Conservation (phyloP, 176 grass and related monocot species). For the Urochloa ruziziensis region DNA sequence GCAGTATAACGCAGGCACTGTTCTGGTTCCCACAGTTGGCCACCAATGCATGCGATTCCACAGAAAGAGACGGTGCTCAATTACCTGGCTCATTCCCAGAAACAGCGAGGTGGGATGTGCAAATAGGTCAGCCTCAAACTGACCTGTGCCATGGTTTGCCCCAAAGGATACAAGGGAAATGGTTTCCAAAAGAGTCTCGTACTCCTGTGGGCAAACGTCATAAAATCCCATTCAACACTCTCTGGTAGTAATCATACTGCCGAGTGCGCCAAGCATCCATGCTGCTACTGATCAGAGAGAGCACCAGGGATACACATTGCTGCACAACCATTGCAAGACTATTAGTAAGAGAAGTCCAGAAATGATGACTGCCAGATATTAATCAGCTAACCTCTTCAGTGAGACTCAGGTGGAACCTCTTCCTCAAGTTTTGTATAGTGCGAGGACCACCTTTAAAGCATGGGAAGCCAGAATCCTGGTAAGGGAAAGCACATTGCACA, state of each 20-base stretch:
- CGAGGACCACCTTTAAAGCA: slow-evolving; percentile 95
- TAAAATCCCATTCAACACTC: slow-evolving; percentile 96
- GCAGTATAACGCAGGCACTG: slow-evolving; percentile 5
- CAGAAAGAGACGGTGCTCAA: background rate
- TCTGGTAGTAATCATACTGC: slow-evolving; percentile 98
- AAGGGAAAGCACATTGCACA: background rate
- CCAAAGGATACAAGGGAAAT: slow-evolving; percentile 28
- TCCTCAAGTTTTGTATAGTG: slow-evolving; percentile 96
- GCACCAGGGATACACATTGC: slow-evolving; percentile 99
- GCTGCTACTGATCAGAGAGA: slow-evolving; percentile 98
- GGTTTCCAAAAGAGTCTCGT: background rate
- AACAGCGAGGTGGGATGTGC: background rate
- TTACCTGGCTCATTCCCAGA: background rate
- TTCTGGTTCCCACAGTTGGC: background rate
- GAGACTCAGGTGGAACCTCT: slow-evolving; percentile 94
- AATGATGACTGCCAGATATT: slow-evolving; percentile 3
- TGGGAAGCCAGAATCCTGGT: slow-evolving; percentile 94
- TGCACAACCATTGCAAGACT: slow-evolving; percentile 47
- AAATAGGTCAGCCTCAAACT: slow-evolving; percentile 39
- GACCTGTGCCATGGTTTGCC: slow-evolving; percentile 33
- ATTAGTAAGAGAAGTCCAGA: background rate
- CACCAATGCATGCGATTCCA: too few species aligned
- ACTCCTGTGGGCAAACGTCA: slow-evolving; percentile 27
- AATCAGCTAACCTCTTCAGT: slow-evolving; percentile 84
- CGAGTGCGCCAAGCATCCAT: slow-evolving; percentile 97